These are phyloP conservation scores for Schwanniomyces polymorphus DNA, from an alignment of 805 yeast species.

Conservation along the genomic window DNA sequence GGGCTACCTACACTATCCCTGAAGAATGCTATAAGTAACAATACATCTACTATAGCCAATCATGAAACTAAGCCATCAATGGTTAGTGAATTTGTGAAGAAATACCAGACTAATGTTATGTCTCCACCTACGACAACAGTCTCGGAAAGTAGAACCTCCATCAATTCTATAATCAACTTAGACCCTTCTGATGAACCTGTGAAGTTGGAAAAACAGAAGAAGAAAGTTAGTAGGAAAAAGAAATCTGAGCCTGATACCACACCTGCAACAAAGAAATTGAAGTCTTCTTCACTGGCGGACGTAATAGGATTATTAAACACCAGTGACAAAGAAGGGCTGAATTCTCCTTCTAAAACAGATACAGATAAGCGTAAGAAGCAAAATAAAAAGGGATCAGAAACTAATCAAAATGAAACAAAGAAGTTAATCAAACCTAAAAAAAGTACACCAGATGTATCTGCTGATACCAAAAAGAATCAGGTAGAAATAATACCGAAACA, in stretches of 20 bases:
- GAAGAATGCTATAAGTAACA: background rate
- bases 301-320: background rate
- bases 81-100: conserved; percentile 24
- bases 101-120: conserved; percentile 32
- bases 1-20: background rate
- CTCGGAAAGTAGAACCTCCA: conserved; percentile 33
- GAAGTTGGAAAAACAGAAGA: conserved; percentile 1
- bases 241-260: conserved; percentile 4
- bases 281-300: background rate
- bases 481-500: conserved; percentile 8
- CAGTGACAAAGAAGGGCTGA: background rate
- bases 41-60: background rate
- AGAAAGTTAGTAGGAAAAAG: conserved; percentile 1
- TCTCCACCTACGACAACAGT: conserved; percentile 4
- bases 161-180: conserved; percentile 38
- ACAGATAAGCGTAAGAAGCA: background rate
- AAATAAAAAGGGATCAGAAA: conserved; percentile 9
- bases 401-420: conserved; percentile 9
- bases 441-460: conserved; percentile 12
- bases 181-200: conserved; percentile 15
- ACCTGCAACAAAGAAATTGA: conserved; percentile 1
- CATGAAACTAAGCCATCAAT: background rate
- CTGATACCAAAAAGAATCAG: background rate
- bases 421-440: conserved; percentile 11
- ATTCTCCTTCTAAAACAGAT: background rate